Evolutionary conservation across 2,329 filamentous ascomycete genomes (phyloP), one percentile per base, ranked within the genome.

Genomic region (Alternaria sp.): DNA sequence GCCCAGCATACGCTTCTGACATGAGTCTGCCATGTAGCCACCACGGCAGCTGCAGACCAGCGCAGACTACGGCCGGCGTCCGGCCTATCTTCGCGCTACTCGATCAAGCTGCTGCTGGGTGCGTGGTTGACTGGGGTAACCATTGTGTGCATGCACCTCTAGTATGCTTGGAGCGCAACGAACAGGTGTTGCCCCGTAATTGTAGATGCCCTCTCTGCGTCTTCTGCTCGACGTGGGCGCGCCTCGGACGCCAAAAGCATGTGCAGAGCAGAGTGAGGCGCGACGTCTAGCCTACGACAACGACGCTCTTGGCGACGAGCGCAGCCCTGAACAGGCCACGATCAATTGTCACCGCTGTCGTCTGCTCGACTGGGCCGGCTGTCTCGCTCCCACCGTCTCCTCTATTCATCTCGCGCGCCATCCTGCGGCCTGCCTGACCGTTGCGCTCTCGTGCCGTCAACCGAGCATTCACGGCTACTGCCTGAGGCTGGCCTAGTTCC

Each of bases 401-500:
- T 57, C 45, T 43, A 14, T 41, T 34, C n/a, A 34, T 51, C 27
- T 43, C 45, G 25, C 44, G 54, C 44, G 20, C 18, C 34, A 25
- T 22, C 34, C 25, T 32, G 30, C 28, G 30, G 18, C 25, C 27
- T 30, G 36, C 27, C 36, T 50, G n/a, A 20, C 30, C 16, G 45
- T 57, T 57, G 54, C 36, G 46, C 48, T 40, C 44, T 38, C 36
- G 38, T 40, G 44, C 44, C 38, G 45, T 45, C 53, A 18, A 51
- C 45, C 22, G 52, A 53, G 53, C 54, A 51, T 60, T 41, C 54
- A 59, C 60, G 63, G 54, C 56, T 60, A 56, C 60, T 56, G 34
- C 51, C 63, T 57, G 50, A 63, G 61, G 53, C 61, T 60, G 62
- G 61, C 41, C 52, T 68, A 70, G 67, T 64, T 65, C 62, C 66